Evolutionary conservation across 129 eudicot genomes (phyloP).

Genomic region (Arctium minus): DNA sequence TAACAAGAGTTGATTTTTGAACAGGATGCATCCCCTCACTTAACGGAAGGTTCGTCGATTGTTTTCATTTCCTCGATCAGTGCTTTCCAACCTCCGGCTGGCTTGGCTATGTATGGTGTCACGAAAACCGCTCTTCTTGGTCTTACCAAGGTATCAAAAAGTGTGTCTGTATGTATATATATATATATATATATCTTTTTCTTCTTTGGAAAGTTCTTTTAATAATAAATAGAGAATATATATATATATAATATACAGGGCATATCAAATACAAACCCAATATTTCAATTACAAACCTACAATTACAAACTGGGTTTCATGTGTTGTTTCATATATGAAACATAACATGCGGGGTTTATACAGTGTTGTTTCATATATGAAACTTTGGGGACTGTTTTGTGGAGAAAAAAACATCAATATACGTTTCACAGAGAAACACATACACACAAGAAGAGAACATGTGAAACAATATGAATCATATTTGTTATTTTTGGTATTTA

Average conservation of each 20-base stretch:
- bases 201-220: neutral
- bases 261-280: neutral
- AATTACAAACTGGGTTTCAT: neutral
- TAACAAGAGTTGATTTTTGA: neutral
- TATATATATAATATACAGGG: no score
- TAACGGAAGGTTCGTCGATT: conserved; percentile 63
- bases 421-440: neutral
- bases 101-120: conserved; percentile 89
- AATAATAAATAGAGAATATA: neutral
- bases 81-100: conserved; percentile 47
- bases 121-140: conserved; percentile 97
- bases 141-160: conserved; percentile 71
- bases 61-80: conserved; percentile 63
- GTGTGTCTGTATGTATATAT: neutral
- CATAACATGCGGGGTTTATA: neutral
- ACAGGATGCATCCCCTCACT: conserved; percentile 84
- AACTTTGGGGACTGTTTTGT: neutral
- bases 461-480: neutral
- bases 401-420: neutral
- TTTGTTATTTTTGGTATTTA: conserved; percentile 2
- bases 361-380: neutral
- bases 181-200: neutral
- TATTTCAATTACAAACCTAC: neutral
- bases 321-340: neutral
- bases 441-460: neutral